Base-by-base conservation (phyloP, 116 monocot genomes). In the Dioscorea cayenensis region DNA sequence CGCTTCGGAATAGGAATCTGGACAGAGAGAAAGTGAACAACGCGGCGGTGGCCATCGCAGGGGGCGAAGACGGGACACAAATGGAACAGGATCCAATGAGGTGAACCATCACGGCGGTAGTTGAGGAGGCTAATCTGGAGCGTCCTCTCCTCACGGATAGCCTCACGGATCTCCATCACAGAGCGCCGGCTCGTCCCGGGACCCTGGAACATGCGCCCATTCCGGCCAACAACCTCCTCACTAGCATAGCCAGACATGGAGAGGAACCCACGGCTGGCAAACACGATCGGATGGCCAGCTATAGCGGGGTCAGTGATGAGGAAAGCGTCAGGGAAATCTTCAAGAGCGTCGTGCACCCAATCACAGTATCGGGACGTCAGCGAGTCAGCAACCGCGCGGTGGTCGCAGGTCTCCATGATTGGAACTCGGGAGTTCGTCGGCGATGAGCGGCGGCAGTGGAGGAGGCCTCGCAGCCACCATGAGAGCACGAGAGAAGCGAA, bases 251-350 rank as follows among this genome's bases (percentile, higher is more conserved):
- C 99, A 1, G 87, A 82, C 75, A 87, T 79, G 49, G 71, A 25
- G 36, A 91, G 84, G 82, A 99, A 94, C 10, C 81, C 83, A 6
- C 73, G 78, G 84, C 85, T 85, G 14, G 91, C 99, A 79, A 89
- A 99, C 49, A 99, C 94, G 77, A 99, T 94, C 7, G 99, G 99
- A 73, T 99, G 94, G 38, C 85, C 84, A 37, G 87, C 17, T 61
- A 91, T 72, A 49, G 36, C 68, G 0, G 99, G 99, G 64, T 99
- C 99, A 55, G 99, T 89, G 60, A 99, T 78, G 25, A 94, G 73
- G 84, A 99, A 99, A 68, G 48, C 69, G 22, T 67, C 77, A 12
- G 78, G 18, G 70, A 99, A 73, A 67, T 91, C 91, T 51, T 87
- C 74, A 27, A 99, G 87, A 3, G 82, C 80, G 21, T 91, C 94